phyloP scores from a whole-genome alignment of 305 asterid genomes.

The Fraxinus velutina region DNA sequence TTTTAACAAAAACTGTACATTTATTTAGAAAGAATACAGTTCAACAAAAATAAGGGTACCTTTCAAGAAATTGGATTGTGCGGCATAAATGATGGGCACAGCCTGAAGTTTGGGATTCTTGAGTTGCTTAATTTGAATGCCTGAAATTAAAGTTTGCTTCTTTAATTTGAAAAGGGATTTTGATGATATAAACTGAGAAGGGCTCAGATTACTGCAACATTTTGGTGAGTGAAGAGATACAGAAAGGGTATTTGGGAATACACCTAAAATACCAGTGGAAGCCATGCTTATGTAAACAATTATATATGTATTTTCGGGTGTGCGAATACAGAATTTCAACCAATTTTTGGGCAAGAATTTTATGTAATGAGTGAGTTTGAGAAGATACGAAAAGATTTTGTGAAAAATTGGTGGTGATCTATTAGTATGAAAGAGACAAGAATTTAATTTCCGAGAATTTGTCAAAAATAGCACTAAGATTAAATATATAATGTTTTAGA shows the following conservation, averaged over 20 bases:
- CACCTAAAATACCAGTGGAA: slow-evolving; percentile 4
- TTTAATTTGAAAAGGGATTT: slow-evolving; percentile 31
- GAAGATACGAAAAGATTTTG: background rate
- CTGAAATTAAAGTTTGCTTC: slow-evolving; percentile 29
- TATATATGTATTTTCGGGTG: background rate
- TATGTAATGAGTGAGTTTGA: background rate
- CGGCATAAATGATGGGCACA: slow-evolving; percentile 38
- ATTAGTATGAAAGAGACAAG: background rate
- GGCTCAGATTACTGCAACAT: slow-evolving; percentile 30
- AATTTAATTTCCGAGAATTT: too few species aligned
- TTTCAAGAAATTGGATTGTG: slow-evolving; percentile 49
- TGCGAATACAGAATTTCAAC: background rate
- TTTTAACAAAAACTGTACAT: background rate
- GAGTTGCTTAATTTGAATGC: slow-evolving; percentile 28
- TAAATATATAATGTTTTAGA: too few species aligned
- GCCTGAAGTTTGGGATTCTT: slow-evolving; percentile 26
- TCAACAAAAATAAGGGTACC: slow-evolving; percentile 27
- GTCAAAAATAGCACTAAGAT: too few species aligned
- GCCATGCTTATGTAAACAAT: slow-evolving; percentile 31
- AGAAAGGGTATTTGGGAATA: slow-evolving; percentile 21
- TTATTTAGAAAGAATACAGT: background rate
- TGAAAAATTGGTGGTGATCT: background rate
- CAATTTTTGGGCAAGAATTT: background rate
- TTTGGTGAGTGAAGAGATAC: slow-evolving; percentile 18
- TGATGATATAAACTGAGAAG: slow-evolving; percentile 37